Base-by-base conservation (phyloP, 139 green algal genomes). In the Closterium sp. region DNA sequence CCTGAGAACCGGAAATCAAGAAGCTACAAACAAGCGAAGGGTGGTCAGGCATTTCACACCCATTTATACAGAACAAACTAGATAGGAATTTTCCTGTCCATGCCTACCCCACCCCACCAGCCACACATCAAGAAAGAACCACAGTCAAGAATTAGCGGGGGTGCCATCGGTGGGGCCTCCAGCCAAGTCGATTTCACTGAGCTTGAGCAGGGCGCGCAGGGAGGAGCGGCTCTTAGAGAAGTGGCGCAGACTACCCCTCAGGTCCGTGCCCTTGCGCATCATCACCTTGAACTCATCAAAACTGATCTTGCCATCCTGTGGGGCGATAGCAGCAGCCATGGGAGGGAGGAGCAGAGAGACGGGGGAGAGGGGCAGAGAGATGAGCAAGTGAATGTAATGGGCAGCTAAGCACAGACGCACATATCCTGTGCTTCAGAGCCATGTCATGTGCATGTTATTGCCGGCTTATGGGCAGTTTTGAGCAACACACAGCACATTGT, bases 231-330 rank as follows among this genome's bases (percentile, higher is more conserved):
- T 87, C 85, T 87, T 87, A 7, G 85, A 87, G 85, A 87, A 87
- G 28, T 87, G 85, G 10, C 85, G 21, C 22, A 31, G 1, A 32
- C 28, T 31, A 27, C 28, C 28, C 28, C 85, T 22, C 13, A 87
- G 85, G 28, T 87, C 85, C 85, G 85, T 87, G 85, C 85, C 85
- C 85, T 87, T 87, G 10, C 85, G 85, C 85, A 87, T 87, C 85
- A 87, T 87, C 10, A 32, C 28, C 85, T 32, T 31, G 28, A 87
- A 87, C 85, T 87, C 85, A 0, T 87, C 85, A 17, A 30, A 87
- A 10, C 85, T 87, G 85, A 87, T 87, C 85, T 87, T 87, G 85
- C 85, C 85, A 30, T 87, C 85, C 85, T 87, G 79, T 87, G 79
- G 79, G 4, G 32, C 32, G 32, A 38, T 38, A 87, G 19, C 19